Evolutionary conservation across 371 early-diverging fungal species (phyloP).

Genomic region (Mucor velutinosus): DNA sequence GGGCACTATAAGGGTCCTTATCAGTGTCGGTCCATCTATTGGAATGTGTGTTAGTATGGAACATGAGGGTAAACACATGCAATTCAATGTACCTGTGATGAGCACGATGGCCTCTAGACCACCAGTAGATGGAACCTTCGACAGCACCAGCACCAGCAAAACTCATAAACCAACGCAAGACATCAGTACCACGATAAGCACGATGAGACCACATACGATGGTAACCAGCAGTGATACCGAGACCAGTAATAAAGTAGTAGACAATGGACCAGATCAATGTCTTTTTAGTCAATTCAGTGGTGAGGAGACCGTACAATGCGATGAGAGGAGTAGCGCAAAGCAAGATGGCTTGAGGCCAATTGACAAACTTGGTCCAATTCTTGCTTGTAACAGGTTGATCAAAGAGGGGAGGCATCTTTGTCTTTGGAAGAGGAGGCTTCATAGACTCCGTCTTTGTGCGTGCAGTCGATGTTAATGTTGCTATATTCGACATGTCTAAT

Average conservation of each 20-base stretch:
- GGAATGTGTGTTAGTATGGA: not conserved
- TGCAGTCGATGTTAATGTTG: conserved; percentile 20
- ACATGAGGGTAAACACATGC: not conserved
- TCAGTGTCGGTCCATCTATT: conserved; percentile 81
- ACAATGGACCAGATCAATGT: conserved; percentile 76
- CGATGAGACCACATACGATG: conserved; percentile 85
- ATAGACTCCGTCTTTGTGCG: conserved; percentile 52
- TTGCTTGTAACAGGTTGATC: conserved; percentile 51
- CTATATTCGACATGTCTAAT: conserved; percentile 24
- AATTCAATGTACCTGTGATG: conserved; percentile 76
- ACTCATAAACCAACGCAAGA: conserved; percentile 62
- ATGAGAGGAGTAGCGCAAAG: conserved; percentile 78
- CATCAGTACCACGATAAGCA: conserved; percentile 67
- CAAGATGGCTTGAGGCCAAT: conserved; percentile 81
- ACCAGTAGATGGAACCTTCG: conserved; percentile 85
- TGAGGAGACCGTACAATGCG: conserved; percentile 78
- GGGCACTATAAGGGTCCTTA: conserved; percentile 89
- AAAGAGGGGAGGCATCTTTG: conserved; percentile 54
- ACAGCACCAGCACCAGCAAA: conserved; percentile 77
- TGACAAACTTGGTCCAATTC: conserved; percentile 65
- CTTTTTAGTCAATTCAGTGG: conserved; percentile 65
- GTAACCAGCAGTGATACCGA: conserved; percentile 94
- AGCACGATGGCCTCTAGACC: conserved; percentile 86
- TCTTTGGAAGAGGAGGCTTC: conserved; percentile 47
- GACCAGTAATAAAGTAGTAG: conserved; percentile 84